Conservation (phyloP, 805 yeast genomes). For the Debaryomyces prosopidis region DNA sequence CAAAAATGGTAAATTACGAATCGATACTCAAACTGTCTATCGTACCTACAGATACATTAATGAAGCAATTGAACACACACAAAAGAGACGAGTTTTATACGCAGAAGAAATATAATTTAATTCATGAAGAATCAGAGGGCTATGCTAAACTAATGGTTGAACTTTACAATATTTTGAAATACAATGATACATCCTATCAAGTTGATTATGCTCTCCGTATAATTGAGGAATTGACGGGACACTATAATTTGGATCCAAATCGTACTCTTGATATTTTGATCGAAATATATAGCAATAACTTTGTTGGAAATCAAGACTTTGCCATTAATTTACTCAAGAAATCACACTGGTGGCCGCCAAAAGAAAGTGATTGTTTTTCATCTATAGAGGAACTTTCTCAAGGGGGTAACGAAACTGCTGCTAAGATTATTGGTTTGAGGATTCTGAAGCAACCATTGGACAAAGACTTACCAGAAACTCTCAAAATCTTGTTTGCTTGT, state of each 20-base stretch:
- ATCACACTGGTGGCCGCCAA: constrained; percentile 70
- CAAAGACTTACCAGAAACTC: constrained; percentile 41
- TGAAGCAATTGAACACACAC: constrained; percentile 34
- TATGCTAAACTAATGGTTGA: constrained; percentile 63
- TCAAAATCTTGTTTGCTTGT: constrained; percentile 49
- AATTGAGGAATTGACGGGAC: constrained; percentile 65
- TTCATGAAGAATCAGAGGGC: constrained; percentile 79
- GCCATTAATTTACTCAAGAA: constrained; percentile 49
- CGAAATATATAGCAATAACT: constrained; percentile 47
- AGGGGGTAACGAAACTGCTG: constrained; percentile 60
- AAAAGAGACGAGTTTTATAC: constrained; percentile 46
- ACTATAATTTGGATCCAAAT: constrained; percentile 71
- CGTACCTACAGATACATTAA: constrained; percentile 34
- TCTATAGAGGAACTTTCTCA: constrained; percentile 30
- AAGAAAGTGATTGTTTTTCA: constrained; percentile 28
- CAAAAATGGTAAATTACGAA: constrained; percentile 28
- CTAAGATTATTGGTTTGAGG: constrained; percentile 54
- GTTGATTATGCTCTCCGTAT: constrained; percentile 46
- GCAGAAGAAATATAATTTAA: constrained; percentile 60
- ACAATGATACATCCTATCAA: constrained; percentile 39
- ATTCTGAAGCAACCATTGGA: constrained; percentile 29
- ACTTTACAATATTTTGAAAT: constrained; percentile 39
- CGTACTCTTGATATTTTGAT: constrained; percentile 66
- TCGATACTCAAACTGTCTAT: constrained; percentile 25
- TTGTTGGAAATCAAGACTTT: constrained; percentile 47